phyloP scores from a whole-genome alignment of 495 filamentous ascomycete species.

The Daldinia concentrica region DNA sequence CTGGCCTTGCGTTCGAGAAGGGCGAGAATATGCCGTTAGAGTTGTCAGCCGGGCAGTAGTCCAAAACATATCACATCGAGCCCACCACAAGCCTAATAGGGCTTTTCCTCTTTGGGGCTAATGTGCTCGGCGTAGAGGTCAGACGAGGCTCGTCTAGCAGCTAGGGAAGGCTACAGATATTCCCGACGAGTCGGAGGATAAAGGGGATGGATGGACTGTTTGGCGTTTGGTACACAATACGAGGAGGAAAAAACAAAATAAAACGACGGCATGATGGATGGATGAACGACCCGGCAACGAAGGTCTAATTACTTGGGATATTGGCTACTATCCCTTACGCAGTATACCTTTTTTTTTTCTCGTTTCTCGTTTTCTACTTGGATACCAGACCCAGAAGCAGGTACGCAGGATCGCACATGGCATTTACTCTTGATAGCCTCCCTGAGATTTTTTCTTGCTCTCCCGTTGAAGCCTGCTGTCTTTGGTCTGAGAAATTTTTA shows the following conservation, averaged over 20 bases:
- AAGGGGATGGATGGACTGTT: neutral
- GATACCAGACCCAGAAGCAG: conserved; percentile 20
- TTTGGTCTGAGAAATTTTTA: neutral
- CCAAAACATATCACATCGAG: neutral
- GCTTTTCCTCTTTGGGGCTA: conserved; percentile 1
- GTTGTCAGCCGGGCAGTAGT: conserved; percentile 43
- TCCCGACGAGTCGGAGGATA: conserved; percentile 5
- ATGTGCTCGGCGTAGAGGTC: neutral
- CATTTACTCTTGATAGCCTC: neutral
- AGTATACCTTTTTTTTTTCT: conserved; percentile 15
- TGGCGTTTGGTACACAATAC: conserved; percentile 26
- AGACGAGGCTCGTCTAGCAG: neutral
- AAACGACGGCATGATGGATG: conserved; percentile 1
- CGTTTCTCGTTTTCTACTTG: conserved; percentile 14
- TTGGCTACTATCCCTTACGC: neutral
- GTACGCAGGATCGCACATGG: conserved; percentile 15
- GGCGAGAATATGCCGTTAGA: conserved; percentile 48
- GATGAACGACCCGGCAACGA: neutral
- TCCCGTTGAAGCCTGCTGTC: neutral
- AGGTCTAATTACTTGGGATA: conserved; percentile 3
- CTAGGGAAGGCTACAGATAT: neutral
- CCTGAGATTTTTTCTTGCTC: neutral
- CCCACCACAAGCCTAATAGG: neutral
- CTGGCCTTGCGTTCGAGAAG: conserved; percentile 58
- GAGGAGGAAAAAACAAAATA: conserved; percentile 9